A percentile compares a stretch with the other conserved stretches of the same genome.
phyloP scores from a whole-genome alignment of 345 rosid genomes.

The Eucalyptus urophylla region DNA sequence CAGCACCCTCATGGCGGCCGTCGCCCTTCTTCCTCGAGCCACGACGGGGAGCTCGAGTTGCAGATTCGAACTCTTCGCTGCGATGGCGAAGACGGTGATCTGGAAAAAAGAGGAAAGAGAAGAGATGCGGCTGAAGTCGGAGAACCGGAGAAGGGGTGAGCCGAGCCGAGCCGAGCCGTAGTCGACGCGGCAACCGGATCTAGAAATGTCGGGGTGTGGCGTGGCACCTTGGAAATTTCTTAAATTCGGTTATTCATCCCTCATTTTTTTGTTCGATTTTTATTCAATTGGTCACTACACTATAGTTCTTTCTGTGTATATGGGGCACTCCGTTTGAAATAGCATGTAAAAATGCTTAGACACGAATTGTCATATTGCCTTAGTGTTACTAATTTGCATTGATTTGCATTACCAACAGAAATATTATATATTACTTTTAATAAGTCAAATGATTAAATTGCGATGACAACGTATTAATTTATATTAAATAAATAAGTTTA shows the following conservation, averaged over 20 bases:
- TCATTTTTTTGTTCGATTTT: not conserved
- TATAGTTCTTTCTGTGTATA: not conserved
- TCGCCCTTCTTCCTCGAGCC: not conserved
- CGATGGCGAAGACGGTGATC: not conserved
- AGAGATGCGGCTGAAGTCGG: not conserved
- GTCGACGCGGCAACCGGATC: not conserved
- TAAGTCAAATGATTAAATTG: not conserved
- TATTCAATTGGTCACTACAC: not conserved
- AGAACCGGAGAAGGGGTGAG: not conserved
- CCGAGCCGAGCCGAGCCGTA: not conserved
- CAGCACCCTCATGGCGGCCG: slow-evolving; percentile 47
- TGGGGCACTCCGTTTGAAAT: not conserved
- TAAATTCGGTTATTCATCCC: not conserved
- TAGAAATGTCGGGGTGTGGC: not conserved
- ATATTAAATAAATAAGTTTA: too few relatives aligned
- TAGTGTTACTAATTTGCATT: fast-evolving
- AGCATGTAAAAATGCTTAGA: not conserved
- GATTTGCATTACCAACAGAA: fast-evolving
- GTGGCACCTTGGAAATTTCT: not conserved
- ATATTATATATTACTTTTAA: not conserved
- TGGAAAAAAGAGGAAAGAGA: not conserved
- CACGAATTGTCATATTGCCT: not conserved
- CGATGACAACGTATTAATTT: fast-evolving
- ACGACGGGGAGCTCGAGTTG: not conserved
- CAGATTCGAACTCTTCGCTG: not conserved